phyloP scores from a whole-genome alignment of 345 rosid genomes.

The Eucalyptus pauciflora region DNA sequence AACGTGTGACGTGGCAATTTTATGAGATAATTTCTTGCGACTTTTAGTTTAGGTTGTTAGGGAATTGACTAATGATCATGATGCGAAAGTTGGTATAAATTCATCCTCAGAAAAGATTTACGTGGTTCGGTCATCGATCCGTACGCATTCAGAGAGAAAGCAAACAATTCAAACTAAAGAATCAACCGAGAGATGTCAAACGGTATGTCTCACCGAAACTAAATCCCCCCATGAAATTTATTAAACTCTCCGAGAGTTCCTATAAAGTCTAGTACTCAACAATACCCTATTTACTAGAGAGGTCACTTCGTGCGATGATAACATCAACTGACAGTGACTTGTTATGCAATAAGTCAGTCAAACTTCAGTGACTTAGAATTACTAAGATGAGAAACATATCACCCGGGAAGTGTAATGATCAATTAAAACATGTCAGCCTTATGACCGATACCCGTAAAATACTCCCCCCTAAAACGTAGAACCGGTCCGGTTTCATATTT shows the following conservation, averaged over 20 bases:
- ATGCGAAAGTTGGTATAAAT: not conserved
- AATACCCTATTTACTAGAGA: not conserved
- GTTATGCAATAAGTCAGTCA: not conserved
- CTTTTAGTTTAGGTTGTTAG: not conserved
- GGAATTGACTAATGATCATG: not conserved
- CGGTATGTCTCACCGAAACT: not conserved
- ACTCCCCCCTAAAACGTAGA: no score
- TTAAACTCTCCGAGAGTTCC: not conserved
- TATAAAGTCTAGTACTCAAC: not conserved
- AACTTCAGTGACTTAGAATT: no score
- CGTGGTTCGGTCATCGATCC: not conserved
- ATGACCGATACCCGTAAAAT: not conserved
- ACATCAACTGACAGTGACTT: not conserved
- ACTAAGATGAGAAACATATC: not conserved
- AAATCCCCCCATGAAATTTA: not conserved
- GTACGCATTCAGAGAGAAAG: not conserved
- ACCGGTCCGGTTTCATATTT: no score
- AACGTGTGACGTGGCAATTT: not conserved
- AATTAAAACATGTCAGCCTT: not conserved
- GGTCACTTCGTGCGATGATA: not conserved
- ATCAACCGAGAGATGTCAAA: not conserved
- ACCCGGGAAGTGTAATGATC: not conserved
- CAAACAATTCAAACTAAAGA: not conserved
- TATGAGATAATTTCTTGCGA: not conserved
- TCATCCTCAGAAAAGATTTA: not conserved